Conservation (phyloP, 306 rosid genomes). For the Fragaria nilgerrensis region DNA sequence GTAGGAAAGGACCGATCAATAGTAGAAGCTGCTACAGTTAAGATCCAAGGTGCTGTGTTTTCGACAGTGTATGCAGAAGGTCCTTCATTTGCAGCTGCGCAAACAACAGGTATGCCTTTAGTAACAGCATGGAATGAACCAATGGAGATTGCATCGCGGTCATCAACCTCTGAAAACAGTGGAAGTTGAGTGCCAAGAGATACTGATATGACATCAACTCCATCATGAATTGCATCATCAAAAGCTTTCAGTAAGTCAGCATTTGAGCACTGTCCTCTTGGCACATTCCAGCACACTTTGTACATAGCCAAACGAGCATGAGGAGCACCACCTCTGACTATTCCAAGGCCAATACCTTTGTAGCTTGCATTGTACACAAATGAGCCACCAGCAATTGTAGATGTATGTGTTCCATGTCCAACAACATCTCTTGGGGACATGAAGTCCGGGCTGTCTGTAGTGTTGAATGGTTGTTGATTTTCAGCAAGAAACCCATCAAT, state of each 20-base stretch:
- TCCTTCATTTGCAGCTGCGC: constrained; percentile 42
- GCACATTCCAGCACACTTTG: constrained; percentile 49
- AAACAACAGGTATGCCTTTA: constrained; percentile 43
- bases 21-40: constrained; percentile 46
- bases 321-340: constrained; percentile 51
- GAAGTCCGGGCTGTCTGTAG: constrained; percentile 21
- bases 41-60: constrained; percentile 47
- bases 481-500: constrained; percentile 28
- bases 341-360: constrained; percentile 43
- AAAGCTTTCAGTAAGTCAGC: constrained; percentile 50
- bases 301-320: constrained; percentile 45
- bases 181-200: constrained; percentile 41
- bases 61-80: constrained; percentile 37
- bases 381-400: constrained; percentile 45
- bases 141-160: constrained; percentile 24
- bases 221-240: constrained; percentile 48
- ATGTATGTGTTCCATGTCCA: constrained; percentile 52
- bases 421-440: constrained; percentile 37
- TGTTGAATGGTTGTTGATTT: constrained; percentile 33
- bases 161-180: constrained; percentile 33
- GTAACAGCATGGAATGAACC: constrained; percentile 53
- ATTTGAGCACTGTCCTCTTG: constrained; percentile 31
- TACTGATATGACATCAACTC: constrained; percentile 47
- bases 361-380: constrained; percentile 35
- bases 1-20: constrained; percentile 49